Evolutionary conservation across 129 eudicot genomes (phyloP).

Genomic region (Lactuca sativa): DNA sequence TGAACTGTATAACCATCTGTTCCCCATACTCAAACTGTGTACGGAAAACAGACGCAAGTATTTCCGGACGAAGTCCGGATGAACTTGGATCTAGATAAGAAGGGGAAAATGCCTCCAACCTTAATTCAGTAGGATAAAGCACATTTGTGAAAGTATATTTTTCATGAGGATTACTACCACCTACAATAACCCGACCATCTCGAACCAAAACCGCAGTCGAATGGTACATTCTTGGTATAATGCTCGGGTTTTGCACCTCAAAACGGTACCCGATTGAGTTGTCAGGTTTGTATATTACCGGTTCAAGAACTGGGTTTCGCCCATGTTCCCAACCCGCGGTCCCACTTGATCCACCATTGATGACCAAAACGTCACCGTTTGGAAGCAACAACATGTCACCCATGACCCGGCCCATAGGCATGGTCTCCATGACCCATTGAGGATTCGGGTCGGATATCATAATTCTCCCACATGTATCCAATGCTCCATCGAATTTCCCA

Average conservation of each 20-base stretch:
- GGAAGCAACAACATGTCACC: slow-evolving; percentile 71
- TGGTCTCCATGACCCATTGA: slow-evolving; percentile 59
- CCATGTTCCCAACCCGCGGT: slow-evolving; percentile 63
- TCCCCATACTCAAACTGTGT: slow-evolving; percentile 31
- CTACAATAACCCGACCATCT: slow-evolving; percentile 59
- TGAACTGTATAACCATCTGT: slow-evolving; percentile 33
- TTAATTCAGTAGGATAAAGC: slow-evolving; percentile 59
- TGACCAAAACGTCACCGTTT: slow-evolving; percentile 40
- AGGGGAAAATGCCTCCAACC: slow-evolving; percentile 74
- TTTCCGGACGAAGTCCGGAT: slow-evolving; percentile 42
- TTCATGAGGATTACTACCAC: slow-evolving; percentile 62
- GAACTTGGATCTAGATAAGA: slow-evolving; percentile 38
- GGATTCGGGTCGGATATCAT: slow-evolving; percentile 53
- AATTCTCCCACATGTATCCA: slow-evolving; percentile 55
- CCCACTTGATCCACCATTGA: slow-evolving; percentile 54
- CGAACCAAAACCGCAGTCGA: slow-evolving; percentile 50
- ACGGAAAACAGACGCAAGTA: slow-evolving; percentile 32
- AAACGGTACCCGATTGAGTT: slow-evolving; percentile 33
- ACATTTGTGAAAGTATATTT: slow-evolving; percentile 50
- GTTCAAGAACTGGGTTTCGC: slow-evolving; percentile 47
- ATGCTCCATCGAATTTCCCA: slow-evolving; percentile 42
- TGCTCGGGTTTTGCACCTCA: slow-evolving; percentile 41
- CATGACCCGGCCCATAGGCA: slow-evolving; percentile 69
- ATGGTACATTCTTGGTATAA: slow-evolving; percentile 64
- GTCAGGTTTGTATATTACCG: slow-evolving; percentile 51